Base-by-base conservation (phyloP, 2,329 filamentous ascomycete species). In the Sporothrix dimorphospora region DNA sequence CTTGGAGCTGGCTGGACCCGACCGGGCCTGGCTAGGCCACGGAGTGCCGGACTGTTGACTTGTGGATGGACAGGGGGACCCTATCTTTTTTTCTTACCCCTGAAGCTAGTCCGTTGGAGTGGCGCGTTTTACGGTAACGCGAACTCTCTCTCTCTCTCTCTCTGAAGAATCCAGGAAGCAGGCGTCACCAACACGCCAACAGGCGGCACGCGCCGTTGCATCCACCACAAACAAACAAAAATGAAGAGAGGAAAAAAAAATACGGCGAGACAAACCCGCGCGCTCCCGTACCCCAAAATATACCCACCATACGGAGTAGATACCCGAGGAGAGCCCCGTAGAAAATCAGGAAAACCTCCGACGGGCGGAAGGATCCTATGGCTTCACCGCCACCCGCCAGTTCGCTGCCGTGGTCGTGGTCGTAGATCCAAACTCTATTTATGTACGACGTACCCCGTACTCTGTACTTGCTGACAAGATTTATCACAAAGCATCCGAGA, bases 111-210 rank as follows among this genome's bases (percentile, higher is more conserved):
- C 27, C 27, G 16, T 66, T 47, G 40, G 9, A 49, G 63, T 49
- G 42, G 63, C 42, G 63, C 45, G 63, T 49, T 66, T 66, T 65
- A n/a, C 59, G 11, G 59, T 4, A 65, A 65, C 59, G 59, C 59
- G 59, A 42, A n/a, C 19, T 66, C 30, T 45, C 9, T 14, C n/a
- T 24, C 59, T 27, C 19, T 66, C 30, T 45, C 9, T 14, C n/a
- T 24, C 59, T 27, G 38, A 47, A 27, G 40, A 65, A 42, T 65
- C 19, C n/a, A 63, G 38, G 38, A 45, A 21, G 61, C n/a, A 65
- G 16, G 34, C 11, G 57, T 16, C 57, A 63, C 59, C 59, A 59
- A n/a, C 27, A 51, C 59, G 21, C 59, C n/a, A 65, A 27, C 38
- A 38, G 12, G 30, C 30, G 63, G 42, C 16, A 66, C 16, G 7